Evolutionary conservation across 768 basidiomycete species (phyloP).

Genomic region (Suillus fuscotomentosus): DNA sequence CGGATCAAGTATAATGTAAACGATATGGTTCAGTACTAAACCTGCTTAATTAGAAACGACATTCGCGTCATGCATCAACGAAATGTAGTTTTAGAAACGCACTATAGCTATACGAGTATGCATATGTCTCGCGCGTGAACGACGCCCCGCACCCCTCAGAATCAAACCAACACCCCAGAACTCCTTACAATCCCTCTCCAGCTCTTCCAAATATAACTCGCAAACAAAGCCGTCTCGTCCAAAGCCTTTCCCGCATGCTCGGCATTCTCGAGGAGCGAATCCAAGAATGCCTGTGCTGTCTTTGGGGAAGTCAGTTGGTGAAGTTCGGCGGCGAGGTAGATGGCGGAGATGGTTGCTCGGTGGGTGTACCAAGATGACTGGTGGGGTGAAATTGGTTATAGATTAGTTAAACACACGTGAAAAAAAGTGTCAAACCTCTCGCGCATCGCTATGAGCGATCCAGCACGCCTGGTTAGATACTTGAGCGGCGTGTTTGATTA

Average conservation of each 20-base stretch:
- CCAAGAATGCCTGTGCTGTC: conserved; percentile 66
- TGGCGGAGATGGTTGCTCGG: conserved; percentile 59
- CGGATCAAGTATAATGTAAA: no score
- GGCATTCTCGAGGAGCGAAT: conserved; percentile 55
- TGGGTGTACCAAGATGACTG: conserved; percentile 75
- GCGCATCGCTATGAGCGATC: conserved; percentile 48
- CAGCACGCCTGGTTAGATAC: conserved; percentile 75
- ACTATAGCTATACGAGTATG: neutral
- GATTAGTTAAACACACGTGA: neutral
- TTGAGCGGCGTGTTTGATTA: conserved; percentile 53
- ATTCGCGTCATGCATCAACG: neutral
- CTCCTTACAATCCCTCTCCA: conserved; percentile 70
- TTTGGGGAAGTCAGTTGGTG: conserved; percentile 79
- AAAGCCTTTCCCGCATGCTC: conserved; percentile 44
- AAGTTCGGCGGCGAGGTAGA: conserved; percentile 78
- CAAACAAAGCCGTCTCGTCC: conserved; percentile 53
- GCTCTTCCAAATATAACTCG: conserved; percentile 49
- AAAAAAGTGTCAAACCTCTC: conserved; percentile 46
- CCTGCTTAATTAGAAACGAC: neutral
- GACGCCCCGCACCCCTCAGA: neutral
- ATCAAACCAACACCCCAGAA: conserved; percentile 42
- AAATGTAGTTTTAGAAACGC: neutral
- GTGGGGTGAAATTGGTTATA: neutral
- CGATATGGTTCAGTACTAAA: neutral
- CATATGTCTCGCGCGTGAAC: neutral